Percentiles rank a stretch among this genome's conserved stretches.
phyloP scores from a whole-genome alignment of 495 filamentous ascomycete species.

The Daldinia bambusicola region DNA sequence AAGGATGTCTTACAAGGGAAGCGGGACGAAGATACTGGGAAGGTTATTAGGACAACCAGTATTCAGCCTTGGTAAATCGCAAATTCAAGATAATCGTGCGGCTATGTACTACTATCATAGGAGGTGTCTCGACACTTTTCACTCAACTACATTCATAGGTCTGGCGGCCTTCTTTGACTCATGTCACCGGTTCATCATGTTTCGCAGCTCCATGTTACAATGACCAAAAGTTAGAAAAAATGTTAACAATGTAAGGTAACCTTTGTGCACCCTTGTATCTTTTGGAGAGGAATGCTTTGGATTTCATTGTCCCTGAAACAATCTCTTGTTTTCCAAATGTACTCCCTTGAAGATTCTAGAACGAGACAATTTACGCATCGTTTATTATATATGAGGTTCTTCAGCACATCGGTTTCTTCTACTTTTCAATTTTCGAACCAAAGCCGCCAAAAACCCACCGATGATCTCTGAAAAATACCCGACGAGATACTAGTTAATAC shows the following conservation, averaged over 20 bases:
- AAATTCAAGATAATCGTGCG: background rate
- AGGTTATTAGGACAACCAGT: conserved; percentile 49
- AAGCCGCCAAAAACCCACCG: background rate
- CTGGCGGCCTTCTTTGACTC: no score
- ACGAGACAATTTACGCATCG: background rate
- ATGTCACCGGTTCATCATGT: no score
- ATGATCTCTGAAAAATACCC: background rate
- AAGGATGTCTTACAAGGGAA: conserved; percentile 58
- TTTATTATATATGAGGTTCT: background rate
- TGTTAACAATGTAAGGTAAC: background rate
- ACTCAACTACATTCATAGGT: background rate
- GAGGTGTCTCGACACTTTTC: background rate
- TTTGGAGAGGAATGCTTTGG: background rate
- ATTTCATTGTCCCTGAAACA: conserved; percentile 19
- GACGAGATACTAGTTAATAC: background rate
- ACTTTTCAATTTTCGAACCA: background rate
- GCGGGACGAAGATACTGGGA: conserved; percentile 60
- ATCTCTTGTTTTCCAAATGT: background rate
- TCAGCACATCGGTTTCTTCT: background rate
- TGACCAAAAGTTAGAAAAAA: no score
- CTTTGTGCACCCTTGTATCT: background rate
- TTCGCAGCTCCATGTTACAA: no score
- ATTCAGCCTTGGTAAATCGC: conserved; percentile 56
- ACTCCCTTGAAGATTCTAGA: background rate
- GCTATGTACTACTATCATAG: no score